Conservation (phyloP, 768 basidiomycete genomes). For the Calvatia gigantea region DNA sequence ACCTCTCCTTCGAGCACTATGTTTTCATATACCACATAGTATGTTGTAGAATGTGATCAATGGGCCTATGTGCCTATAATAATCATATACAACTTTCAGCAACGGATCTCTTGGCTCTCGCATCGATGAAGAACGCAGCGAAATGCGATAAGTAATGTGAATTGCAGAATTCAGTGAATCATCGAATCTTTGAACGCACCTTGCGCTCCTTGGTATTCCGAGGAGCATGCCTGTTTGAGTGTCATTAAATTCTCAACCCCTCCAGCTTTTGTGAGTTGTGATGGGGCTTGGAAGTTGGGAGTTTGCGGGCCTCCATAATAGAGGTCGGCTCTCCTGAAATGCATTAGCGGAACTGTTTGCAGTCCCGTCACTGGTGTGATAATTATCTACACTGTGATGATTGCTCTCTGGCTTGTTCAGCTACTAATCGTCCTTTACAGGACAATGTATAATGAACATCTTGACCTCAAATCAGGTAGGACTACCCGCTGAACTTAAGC, state of each 20-base stretch:
- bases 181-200: constrained; percentile 83
- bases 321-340: constrained; percentile 42
- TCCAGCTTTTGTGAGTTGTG: constrained; percentile 24
- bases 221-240: constrained; percentile 76
- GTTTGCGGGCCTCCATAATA: constrained; percentile 26
- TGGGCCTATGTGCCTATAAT: constrained; percentile 24
- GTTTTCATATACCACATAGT: not conserved
- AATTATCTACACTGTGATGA: constrained; percentile 41
- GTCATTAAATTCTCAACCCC: constrained; percentile 57
- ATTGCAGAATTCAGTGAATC: constrained; percentile 81
- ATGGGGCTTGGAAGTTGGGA: constrained; percentile 39
- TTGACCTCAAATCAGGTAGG: constrained; percentile 80
- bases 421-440: constrained; percentile 23
- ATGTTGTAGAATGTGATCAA: constrained; percentile 25
- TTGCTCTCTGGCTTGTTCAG: constrained; percentile 15
- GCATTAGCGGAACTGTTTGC: constrained; percentile 35
- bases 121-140: constrained; percentile 80
- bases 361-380: constrained; percentile 42
- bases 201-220: constrained; percentile 75
- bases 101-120: constrained; percentile 76
- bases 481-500: constrained; percentile 86
- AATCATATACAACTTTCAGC: constrained; percentile 38
- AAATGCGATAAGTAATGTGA: constrained; percentile 83
- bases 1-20: not conserved
- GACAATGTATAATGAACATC: constrained; percentile 35